These are phyloP conservation scores for Anisodus tanguticus DNA, from an alignment of 257 asterid genomes.

Conservation along the genomic window DNA sequence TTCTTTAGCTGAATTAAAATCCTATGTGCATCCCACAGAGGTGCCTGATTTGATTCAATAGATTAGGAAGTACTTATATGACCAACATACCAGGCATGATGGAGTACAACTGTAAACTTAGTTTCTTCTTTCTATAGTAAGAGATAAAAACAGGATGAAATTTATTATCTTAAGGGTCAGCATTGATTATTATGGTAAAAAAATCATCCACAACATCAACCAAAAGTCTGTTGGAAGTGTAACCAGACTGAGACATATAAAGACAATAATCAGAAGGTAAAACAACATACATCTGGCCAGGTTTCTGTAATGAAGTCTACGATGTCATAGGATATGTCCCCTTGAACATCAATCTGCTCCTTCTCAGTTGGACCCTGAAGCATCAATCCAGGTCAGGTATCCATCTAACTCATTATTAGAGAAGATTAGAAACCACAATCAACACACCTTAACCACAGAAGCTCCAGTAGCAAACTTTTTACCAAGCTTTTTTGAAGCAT, in stretches of 20 bases:
- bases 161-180: background rate
- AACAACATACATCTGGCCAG: constrained; percentile 83
- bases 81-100: background rate
- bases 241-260: background rate
- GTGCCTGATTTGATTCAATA: background rate
- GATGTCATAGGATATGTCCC: constrained; percentile 92
- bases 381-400: constrained; percentile 20
- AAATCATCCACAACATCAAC: background rate
- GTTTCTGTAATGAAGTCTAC: constrained; percentile 95
- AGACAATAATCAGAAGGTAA: constrained; percentile 29
- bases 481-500: constrained; percentile 97
- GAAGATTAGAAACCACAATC: constrained; percentile 30
- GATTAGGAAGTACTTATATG: background rate
- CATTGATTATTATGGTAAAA: background rate
- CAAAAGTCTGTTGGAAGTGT: background rate
- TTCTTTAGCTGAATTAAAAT: background rate
- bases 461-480: constrained; percentile 99
- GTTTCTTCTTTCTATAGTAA: background rate
- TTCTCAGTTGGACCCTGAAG: constrained; percentile 94
- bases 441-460: constrained; percentile 86
- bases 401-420: constrained; percentile 15
- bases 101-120: background rate
- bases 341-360: constrained; percentile 99
- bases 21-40: background rate
- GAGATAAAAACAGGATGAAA: too few relatives aligned